phyloP scores from a whole-genome alignment of 352 stramenopile genomes.

The Phytophthora ohioensis region DNA sequence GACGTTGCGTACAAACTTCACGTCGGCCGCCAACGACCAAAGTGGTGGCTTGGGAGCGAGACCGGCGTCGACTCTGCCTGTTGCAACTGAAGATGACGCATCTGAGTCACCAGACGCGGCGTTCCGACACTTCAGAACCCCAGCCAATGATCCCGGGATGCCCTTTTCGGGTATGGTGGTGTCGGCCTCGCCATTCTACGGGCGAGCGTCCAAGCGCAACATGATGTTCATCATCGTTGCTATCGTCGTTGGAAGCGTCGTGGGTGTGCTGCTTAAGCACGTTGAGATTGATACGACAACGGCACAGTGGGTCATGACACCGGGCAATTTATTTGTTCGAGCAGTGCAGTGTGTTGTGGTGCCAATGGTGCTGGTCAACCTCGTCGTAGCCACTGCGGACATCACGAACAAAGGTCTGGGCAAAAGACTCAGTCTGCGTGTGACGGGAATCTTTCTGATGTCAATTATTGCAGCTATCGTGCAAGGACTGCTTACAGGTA shows the following conservation, averaged over 20 bases:
- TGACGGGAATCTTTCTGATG: conserved; percentile 54
- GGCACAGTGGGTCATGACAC: conserved; percentile 73
- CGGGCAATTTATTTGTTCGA: conserved; percentile 77
- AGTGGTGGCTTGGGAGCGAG: conserved; percentile 6
- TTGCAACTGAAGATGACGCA: conserved; percentile 26
- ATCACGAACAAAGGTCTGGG: conserved; percentile 64
- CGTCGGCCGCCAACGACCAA: conserved; percentile 38
- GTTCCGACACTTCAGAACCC: conserved; percentile 70
- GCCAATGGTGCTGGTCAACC: conserved; percentile 83
- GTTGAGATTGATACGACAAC: conserved; percentile 53
- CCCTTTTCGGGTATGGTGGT: conserved; percentile 43
- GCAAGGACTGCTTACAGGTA: conserved; percentile 69
- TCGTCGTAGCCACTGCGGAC: conserved; percentile 75
- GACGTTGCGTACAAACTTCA: conserved; percentile 78
- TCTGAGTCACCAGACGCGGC: conserved; percentile 50
- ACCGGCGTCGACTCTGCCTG: conserved; percentile 23
- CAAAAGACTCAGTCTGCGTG: conserved; percentile 51
- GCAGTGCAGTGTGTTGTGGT: conserved; percentile 83
- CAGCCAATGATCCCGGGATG: conserved; percentile 30
- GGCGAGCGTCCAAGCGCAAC: conserved; percentile 46
- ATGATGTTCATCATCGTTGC: conserved; percentile 62
- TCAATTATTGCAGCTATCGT: conserved; percentile 56
- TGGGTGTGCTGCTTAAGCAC: conserved; percentile 64
- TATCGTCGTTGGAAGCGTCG: conserved; percentile 51
- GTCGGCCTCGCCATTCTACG: conserved; percentile 45